These are phyloP conservation scores for Pythium phragmiticola DNA, from an alignment of 352 stramenopile genomes.

Conservation along the genomic window DNA sequence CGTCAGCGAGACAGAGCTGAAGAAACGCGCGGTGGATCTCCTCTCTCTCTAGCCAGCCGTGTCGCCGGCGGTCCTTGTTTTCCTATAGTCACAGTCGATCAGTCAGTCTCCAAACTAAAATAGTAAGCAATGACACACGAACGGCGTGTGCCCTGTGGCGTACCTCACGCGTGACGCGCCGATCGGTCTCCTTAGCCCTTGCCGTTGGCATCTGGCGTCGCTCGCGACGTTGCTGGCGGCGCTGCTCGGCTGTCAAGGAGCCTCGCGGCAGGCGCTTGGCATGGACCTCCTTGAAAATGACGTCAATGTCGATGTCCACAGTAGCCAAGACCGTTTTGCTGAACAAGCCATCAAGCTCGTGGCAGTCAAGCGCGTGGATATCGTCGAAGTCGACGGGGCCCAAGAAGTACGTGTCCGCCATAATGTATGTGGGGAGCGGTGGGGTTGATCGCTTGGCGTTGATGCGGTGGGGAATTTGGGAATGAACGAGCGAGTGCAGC, in stretches of 20 bases:
- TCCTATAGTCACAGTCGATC: not conserved
- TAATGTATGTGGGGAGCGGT: not conserved
- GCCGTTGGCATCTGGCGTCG: not conserved
- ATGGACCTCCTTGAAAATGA: not conserved
- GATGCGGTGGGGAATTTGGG: not conserved
- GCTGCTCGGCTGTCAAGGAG: not conserved
- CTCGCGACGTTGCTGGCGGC: not conserved
- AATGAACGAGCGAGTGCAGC: too few species aligned
- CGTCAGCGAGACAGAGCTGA: not conserved
- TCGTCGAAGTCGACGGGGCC: not conserved
- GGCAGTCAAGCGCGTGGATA: not conserved
- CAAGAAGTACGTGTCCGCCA: not conserved
- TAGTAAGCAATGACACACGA: too few species aligned
- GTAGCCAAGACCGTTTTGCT: not conserved
- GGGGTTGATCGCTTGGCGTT: not conserved
- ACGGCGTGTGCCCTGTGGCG: not conserved
- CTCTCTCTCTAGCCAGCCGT: not conserved
- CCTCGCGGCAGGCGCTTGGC: too few species aligned
- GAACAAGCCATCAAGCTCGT: not conserved
- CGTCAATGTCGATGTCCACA: slow-evolving; percentile 1
- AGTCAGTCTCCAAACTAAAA: not conserved
- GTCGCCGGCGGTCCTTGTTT: not conserved
- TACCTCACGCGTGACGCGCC: not conserved
- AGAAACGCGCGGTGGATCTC: not conserved
- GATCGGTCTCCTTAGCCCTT: not conserved